Percentiles rank a stretch among this genome's conserved stretches.
phyloP scores from a whole-genome alignment of 345 rosid species.

The Acer negundo region DNA sequence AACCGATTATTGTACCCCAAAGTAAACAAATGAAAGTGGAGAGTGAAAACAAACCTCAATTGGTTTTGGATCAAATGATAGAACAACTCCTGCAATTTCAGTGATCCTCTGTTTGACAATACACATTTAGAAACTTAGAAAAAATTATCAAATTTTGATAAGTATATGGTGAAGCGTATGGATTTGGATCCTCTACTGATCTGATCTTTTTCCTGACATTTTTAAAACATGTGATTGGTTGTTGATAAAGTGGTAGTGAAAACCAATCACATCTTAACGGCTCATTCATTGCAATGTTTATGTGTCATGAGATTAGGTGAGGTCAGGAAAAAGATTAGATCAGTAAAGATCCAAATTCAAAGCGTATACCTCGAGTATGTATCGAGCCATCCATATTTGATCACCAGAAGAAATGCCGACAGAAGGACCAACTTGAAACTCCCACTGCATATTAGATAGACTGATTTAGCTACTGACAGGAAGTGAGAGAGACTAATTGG shows the following conservation, averaged over 20 bases:
- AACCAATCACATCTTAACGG: too few species aligned
- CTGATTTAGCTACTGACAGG: too few species aligned
- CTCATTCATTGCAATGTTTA: too few species aligned
- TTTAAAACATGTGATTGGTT: too few species aligned
- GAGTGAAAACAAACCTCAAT: conserved; percentile 44
- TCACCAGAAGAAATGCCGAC: conserved; percentile 79
- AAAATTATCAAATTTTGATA: background rate
- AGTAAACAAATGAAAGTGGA: background rate
- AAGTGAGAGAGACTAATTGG: too few species aligned
- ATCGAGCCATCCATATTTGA: conserved; percentile 78
- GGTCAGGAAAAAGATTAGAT: too few species aligned
- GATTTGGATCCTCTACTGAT: too few species aligned
- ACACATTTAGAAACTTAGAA: background rate
- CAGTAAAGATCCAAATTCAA: too few species aligned
- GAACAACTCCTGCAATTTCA: conserved; percentile 70
- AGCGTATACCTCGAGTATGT: conserved; percentile 76
- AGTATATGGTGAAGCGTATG: too few species aligned
- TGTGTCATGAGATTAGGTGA: too few species aligned
- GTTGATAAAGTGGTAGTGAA: too few species aligned
- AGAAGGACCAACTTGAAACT: conserved; percentile 80
- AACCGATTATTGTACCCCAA: background rate
- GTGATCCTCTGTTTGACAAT: conserved; percentile 63
- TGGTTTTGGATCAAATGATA: conserved; percentile 90
- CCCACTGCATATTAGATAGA: conserved; percentile 51
- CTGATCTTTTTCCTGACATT: too few species aligned